These are phyloP conservation scores for Nissolia schottii DNA, from an alignment of 306 rosid species.

Conservation along the genomic window DNA sequence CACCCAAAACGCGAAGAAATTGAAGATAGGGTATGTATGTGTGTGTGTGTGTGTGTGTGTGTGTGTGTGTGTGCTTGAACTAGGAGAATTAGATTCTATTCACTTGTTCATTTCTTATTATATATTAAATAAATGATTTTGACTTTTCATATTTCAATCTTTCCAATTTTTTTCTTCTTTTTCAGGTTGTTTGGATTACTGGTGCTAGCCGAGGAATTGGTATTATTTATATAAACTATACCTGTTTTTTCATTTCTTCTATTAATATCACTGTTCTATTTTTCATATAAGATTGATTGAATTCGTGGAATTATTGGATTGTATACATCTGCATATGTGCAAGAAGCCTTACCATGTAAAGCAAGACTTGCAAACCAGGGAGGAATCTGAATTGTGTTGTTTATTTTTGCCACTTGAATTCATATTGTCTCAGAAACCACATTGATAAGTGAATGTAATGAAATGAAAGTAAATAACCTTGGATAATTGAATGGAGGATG, in stretches of 20 bases:
- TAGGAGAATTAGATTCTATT: neutral
- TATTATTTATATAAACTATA: conserved; percentile 20
- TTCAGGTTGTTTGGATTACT: conserved; percentile 87
- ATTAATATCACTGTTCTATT: neutral
- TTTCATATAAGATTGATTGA: neutral
- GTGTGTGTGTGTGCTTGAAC: neutral
- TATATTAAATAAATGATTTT: neutral
- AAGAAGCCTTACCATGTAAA: neutral
- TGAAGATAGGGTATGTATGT: conserved; percentile 55
- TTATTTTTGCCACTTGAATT: neutral
- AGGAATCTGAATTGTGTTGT: neutral
- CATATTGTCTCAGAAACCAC: neutral
- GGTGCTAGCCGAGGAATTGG: conserved; percentile 99
- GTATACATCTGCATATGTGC: neutral
- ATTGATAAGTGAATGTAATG: neutral
- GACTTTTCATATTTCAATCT: neutral
- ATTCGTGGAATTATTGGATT: neutral
- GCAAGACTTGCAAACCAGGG: neutral
- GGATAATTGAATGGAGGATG: neutral
- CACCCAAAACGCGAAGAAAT: conserved; percentile 60
- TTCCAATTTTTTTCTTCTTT: neutral
- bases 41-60: neutral
- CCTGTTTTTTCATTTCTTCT: neutral
- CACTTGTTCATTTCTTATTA: neutral
- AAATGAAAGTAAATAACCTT: neutral